These are phyloP conservation scores for Talaromyces sp. DNA, from an alignment of 2,329 filamentous ascomycete genomes.

Conservation along the genomic window DNA sequence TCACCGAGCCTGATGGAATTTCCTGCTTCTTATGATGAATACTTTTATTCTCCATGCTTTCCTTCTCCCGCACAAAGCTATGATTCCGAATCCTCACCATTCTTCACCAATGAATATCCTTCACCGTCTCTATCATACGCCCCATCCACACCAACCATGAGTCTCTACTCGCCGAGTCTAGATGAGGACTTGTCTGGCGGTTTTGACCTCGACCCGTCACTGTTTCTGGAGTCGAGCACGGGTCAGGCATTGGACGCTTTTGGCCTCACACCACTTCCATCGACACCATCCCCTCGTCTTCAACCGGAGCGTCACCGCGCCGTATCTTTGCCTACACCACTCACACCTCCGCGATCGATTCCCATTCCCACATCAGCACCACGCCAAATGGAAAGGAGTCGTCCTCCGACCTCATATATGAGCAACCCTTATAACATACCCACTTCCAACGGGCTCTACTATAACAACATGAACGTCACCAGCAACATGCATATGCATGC, in stretches of 20 bases:
- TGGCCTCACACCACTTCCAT: conserved; percentile 7
- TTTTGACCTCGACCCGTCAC: conserved; percentile 5
- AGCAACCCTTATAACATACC: background rate
- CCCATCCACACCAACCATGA: conserved; percentile 10
- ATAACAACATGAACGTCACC: background rate
- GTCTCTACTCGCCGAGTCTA: conserved; percentile 10
- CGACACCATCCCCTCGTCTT: background rate
- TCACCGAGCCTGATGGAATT: background rate
- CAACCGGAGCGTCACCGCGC: conserved; percentile 8
- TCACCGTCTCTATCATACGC: conserved; percentile 11
- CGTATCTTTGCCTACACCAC: conserved; percentile 6
- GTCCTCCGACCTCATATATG: background rate
- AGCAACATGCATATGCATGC: background rate
- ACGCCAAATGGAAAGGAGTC: background rate
- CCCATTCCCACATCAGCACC: conserved; percentile 8
- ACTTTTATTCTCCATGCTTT: background rate
- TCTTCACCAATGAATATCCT: conserved; percentile 6
- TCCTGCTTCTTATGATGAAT: background rate
- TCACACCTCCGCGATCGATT: conserved; percentile 10
- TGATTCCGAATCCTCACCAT: background rate
- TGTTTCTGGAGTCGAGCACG: conserved; percentile 1
- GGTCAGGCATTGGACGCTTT: conserved; percentile 6
- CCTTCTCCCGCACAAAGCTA: background rate
- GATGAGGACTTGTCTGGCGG: conserved; percentile 8
- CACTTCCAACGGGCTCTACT: background rate